Percentiles rank a stretch among this genome's conserved stretches.
These are phyloP conservation scores for Plasmodium malariae DNA, from an alignment of 169 alveolate genomes.

Conservation along the genomic window DNA sequence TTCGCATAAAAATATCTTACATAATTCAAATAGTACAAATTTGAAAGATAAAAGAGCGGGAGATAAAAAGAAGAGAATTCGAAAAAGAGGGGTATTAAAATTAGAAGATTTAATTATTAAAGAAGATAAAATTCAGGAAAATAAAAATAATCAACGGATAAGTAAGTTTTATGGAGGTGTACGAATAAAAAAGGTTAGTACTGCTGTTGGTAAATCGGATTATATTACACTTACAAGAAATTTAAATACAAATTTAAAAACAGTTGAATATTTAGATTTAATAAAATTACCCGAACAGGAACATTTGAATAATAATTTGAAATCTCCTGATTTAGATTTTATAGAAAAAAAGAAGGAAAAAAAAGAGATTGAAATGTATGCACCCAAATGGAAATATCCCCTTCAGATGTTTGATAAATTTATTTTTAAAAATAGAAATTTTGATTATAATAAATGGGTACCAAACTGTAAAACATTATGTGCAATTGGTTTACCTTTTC, in stretches of 20 bases:
- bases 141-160: conserved; percentile 4
- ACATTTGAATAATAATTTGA: conserved; percentile 9
- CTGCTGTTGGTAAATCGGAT: neutral
- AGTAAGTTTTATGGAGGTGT: conserved; percentile 55
- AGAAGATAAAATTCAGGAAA: conserved; percentile 22
- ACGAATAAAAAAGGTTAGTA: conserved; percentile 17
- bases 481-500: conserved; percentile 25
- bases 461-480: conserved; percentile 27
- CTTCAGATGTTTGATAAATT: conserved; percentile 22
- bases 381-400: conserved; percentile 20
- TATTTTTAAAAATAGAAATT: conserved; percentile 42
- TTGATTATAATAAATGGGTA: conserved; percentile 55
- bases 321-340: conserved; percentile 23
- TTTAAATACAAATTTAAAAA: conserved; percentile 27
- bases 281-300: conserved; percentile 22
- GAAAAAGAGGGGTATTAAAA: neutral
- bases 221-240: conserved; percentile 6
- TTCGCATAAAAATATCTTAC: neutral
- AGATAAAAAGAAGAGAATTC: neutral
- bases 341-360: neutral
- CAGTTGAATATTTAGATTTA: conserved; percentile 9
- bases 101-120: neutral
- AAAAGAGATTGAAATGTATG: neutral
- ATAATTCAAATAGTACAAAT: neutral
- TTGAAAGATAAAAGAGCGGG: neutral